Percentiles rank a stretch among this genome's conserved stretches.
Conservation (phyloP, 305 asterid species). For the Rubia balearica region DNA sequence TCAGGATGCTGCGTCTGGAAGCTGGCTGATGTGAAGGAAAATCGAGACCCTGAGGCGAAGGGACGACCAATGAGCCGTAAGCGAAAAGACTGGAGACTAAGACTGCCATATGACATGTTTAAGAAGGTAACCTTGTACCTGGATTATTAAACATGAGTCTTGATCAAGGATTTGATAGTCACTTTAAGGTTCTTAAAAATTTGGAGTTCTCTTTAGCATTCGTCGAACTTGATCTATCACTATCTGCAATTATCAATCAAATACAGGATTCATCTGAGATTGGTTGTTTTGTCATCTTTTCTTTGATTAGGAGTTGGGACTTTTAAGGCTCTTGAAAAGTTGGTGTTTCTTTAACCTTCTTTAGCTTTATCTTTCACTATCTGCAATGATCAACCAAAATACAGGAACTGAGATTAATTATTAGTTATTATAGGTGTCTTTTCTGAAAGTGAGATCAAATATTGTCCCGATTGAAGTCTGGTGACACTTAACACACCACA, state of each 20-base stretch:
- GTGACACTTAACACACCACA: too few species aligned
- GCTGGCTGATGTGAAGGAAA: conserved; percentile 86
- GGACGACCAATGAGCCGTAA: conserved; percentile 83
- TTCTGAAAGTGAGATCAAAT: too few species aligned
- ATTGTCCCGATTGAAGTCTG: too few species aligned
- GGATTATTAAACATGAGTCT: conserved; percentile 19
- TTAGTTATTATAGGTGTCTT: neutral
- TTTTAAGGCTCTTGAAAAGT: neutral
- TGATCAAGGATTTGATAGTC: neutral
- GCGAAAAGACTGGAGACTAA: conserved; percentile 66
- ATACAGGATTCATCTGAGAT: neutral
- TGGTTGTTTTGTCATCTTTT: too few species aligned
- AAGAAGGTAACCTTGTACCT: conserved; percentile 47
- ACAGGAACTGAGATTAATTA: neutral
- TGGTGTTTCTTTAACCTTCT: neutral
- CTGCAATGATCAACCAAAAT: conserved; percentile 8
- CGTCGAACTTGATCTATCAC: neutral
- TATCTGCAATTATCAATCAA: neutral
- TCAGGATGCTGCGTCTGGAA: conserved; percentile 64
- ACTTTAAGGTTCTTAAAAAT: neutral
- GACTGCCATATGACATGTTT: conserved; percentile 39
- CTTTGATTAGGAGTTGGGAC: neutral
- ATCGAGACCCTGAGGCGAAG: conserved; percentile 68
- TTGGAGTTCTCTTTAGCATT: neutral
- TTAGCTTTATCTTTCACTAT: neutral